Base-by-base conservation (phyloP, 2,329 filamentous ascomycete species). In the Hypoxylon sp. region DNA sequence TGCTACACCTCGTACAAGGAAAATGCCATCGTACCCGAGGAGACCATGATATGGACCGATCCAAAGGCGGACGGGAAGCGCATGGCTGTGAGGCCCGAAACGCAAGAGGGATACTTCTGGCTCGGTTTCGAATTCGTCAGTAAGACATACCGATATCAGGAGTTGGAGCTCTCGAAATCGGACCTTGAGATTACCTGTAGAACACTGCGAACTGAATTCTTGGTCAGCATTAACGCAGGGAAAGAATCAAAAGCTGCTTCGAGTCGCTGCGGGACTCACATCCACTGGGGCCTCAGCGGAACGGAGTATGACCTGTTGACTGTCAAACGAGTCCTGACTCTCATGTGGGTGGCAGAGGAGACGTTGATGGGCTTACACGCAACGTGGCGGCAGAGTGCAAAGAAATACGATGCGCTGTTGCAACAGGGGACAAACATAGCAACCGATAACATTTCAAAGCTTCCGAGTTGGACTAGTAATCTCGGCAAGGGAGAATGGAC, bases 41-140 rank as follows among this genome's bases (percentile, higher is more conserved):
- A 68, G 36, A 67, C 63, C 6, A 69, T 68, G 66, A 69, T 68
- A 43, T 70, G 68, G 68, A 68, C 65, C 1, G 65, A 70, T 19
- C 68, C 68, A 36, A 28, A n/a, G 3, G 56, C 50, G 3, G 28
- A 59, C 3, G 67, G 64, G 9, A 45, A 51, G n/a, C 64, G 67
- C 5, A 65, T 70, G 64, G 58, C 50, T 17, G 67, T 67, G 2
- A 64, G 64, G 5, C 67, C 67, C 1, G 41, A 59, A 5, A 63
- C 57, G 1, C 53, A 23, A 19, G 30, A 57, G 17, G 67, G 67
- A 3, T 46, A 65, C 38, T 70, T 67, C 23, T 70, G 67, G 67
- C 64, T 70, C n/a, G 67, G 67, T 21, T 65, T 70, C 17, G 67
- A 70, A 28, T 62, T 70, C 21, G 67, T 70, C 19, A 65, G 64